phyloP scores from a whole-genome alignment of 257 asterid species.

The Mentha longifolia region DNA sequence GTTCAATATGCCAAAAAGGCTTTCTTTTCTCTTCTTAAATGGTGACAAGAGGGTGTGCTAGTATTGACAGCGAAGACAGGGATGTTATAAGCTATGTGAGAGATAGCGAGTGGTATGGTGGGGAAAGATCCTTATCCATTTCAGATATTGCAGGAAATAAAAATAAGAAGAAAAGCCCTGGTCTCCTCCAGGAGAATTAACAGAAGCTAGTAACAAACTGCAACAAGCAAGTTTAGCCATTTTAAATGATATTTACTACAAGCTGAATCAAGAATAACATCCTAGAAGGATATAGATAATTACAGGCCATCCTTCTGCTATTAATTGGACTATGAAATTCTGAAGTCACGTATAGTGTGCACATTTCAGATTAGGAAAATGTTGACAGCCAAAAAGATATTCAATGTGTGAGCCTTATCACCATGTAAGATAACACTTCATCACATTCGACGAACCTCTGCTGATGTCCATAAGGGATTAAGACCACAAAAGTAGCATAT shows the following conservation, averaged over 20 bases:
- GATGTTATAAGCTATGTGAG: background rate
- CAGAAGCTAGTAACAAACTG: background rate
- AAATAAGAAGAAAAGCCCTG: background rate
- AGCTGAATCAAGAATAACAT: conserved; percentile 14
- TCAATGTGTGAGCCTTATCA: background rate
- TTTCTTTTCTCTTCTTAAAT: conserved; percentile 4
- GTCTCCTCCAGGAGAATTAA: conserved; percentile 14
- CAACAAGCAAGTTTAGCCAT: background rate
- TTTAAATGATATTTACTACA: background rate
- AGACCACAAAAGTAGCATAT: background rate
- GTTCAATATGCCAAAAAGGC: background rate
- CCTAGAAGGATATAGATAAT: background rate
- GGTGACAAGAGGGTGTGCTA: conserved; percentile 2
- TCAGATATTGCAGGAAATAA: background rate
- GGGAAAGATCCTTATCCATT: background rate
- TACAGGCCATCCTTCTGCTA: background rate
- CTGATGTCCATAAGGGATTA: conserved; percentile 6
- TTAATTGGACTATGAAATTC: conserved; percentile 10
- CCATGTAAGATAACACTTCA: conserved; percentile 18
- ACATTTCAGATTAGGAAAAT: conserved; percentile 11
- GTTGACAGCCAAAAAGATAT: background rate
- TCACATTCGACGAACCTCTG: background rate
- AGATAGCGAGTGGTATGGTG: background rate
- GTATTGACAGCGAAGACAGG: background rate
- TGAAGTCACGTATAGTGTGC: background rate